A percentile compares a stretch with the other conserved stretches of the same genome.
Evolutionary conservation across 257 asterid genomes (phyloP).

Genomic region (Solanum bulbocastanum): DNA sequence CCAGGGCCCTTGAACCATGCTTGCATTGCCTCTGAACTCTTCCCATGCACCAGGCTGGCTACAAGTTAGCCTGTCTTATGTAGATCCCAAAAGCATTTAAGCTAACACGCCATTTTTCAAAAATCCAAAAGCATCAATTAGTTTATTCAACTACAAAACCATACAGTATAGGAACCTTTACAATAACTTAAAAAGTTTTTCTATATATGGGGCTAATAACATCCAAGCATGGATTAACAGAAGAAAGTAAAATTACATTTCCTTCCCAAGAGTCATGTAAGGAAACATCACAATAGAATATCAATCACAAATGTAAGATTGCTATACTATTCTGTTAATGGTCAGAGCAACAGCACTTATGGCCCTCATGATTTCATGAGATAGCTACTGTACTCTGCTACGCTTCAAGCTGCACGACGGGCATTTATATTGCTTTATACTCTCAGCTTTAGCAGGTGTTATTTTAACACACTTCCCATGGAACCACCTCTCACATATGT

Average conservation of each 20-base stretch:
- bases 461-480: slow-evolving; percentile 92
- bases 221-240: neutral
- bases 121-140: neutral
- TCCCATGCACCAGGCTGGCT: neutral
- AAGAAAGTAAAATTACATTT: slow-evolving; percentile 10
- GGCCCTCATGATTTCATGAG: neutral
- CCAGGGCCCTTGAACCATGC: neutral
- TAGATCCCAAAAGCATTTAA: neutral
- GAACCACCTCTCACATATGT: slow-evolving; percentile 78
- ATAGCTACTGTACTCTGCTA: slow-evolving; percentile 35
- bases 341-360: slow-evolving; percentile 17
- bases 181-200: neutral
- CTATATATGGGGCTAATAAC: neutral
- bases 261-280: slow-evolving; percentile 10
- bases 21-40: neutral
- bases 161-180: neutral
- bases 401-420: slow-evolving; percentile 79
- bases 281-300: slow-evolving; percentile 12
- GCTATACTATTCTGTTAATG: slow-evolving; percentile 40
- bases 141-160: neutral
- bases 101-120: neutral
- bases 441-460: slow-evolving; percentile 90
- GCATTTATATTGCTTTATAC: slow-evolving; percentile 84
- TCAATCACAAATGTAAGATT: slow-evolving; percentile 29
- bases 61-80: neutral